phyloP scores from a whole-genome alignment of 1,284 basidiomycete genomes.

The Nidula niveotomentosa region DNA sequence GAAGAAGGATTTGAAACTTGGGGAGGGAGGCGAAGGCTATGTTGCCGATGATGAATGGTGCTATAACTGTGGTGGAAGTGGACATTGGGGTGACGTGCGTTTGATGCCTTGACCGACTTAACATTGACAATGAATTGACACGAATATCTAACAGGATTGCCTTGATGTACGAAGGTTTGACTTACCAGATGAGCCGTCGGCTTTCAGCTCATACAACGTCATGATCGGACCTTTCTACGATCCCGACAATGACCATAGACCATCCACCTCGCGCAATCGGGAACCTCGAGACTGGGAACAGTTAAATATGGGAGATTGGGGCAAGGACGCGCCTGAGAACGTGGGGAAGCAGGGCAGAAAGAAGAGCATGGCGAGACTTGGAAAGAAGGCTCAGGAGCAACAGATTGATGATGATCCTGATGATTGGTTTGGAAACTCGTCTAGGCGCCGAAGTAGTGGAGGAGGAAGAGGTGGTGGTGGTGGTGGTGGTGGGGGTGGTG shows the following conservation, averaged over 20 bases:
- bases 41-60: constrained; percentile 79
- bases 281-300: constrained; percentile 41
- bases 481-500: too few relatives aligned
- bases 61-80: constrained; percentile 81
- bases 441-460: too few relatives aligned
- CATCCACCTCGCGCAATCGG: constrained; percentile 20
- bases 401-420: constrained; percentile 46
- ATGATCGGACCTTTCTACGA: constrained; percentile 76
- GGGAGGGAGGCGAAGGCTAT: constrained; percentile 78
- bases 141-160: constrained; percentile 61
- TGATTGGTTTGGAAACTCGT: constrained; percentile 59
- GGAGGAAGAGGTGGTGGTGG: too few relatives aligned
- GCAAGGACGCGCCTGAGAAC: constrained; percentile 43
- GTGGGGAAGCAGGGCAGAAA: constrained; percentile 64
- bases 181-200: constrained; percentile 61
- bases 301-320: constrained; percentile 28
- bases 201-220: constrained; percentile 73
- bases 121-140: constrained; percentile 2
- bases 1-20: constrained; percentile 48
- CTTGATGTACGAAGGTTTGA: constrained; percentile 48
- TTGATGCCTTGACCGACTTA: not conserved
- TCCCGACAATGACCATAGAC: constrained; percentile 19
- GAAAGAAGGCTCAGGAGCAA: constrained; percentile 41
- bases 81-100: constrained; percentile 88
- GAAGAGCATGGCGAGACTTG: constrained; percentile 59